phyloP scores from a whole-genome alignment of 352 stramenopile species.

The Globisporangium recalcitrans region DNA sequence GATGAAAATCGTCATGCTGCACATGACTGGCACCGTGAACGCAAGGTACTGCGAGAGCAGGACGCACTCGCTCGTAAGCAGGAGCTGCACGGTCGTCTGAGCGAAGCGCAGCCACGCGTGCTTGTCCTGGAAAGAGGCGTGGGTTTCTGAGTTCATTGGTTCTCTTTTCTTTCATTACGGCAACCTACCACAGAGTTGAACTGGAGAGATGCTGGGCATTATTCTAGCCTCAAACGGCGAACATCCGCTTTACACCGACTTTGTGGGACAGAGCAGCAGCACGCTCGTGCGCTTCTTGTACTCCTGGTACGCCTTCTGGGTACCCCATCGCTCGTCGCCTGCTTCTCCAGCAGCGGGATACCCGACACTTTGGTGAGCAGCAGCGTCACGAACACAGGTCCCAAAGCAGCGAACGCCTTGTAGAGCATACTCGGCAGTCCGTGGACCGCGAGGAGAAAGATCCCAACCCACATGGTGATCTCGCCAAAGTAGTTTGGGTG shows the following conservation, averaged over 20 bases:
- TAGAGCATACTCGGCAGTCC: constrained; percentile 31
- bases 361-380: constrained; percentile 70
- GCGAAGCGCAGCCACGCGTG: too few species aligned
- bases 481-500: constrained; percentile 93
- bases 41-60: background rate
- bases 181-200: background rate
- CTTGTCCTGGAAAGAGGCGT: too few species aligned
- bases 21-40: background rate
- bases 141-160: too few species aligned
- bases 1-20: too few species aligned
- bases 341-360: constrained; percentile 73
- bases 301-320: constrained; percentile 51
- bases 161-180: too few species aligned
- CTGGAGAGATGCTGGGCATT: background rate
- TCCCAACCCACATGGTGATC: constrained; percentile 85
- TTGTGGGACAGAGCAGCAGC: constrained; percentile 33
- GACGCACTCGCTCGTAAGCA: background rate
- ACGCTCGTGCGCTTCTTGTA: constrained; percentile 77
- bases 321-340: constrained; percentile 65
- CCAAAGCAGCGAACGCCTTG: constrained; percentile 38
- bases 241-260: background rate
- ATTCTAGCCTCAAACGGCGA: background rate
- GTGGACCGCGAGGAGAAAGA: constrained; percentile 48
- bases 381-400: constrained; percentile 66
- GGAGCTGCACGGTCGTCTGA: background rate